Evolutionary conservation across 176 grass and related monocot genomes (phyloP), one percentile per base, ranked within the genome.

Genomic region (Canna indica): DNA sequence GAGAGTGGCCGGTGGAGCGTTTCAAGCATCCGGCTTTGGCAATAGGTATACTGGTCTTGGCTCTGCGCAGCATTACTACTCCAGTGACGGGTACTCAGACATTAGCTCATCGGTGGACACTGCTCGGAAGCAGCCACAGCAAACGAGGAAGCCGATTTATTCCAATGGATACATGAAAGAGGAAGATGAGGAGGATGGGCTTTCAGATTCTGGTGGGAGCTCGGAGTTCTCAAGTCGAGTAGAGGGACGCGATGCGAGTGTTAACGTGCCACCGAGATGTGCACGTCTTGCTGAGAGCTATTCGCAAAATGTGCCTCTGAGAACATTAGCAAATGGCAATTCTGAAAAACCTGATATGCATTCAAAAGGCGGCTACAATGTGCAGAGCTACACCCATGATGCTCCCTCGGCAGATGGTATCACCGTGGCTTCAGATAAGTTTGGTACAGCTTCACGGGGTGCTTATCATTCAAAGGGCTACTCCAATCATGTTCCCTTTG

Each of bases 101-200:
- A 61, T 99, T 20, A 99, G 90, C 70, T 99, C 95, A 1, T 99
- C 95, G 0, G 79, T 82, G 64, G 95, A 99, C 73, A 88, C 95
- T 1, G 47, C 81, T 46, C 86, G 83, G 1, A 86, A 74, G 77
- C 24, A 73, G 36, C 82, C 76, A 26, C 89, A 80, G 39, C 60
- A 71, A 36, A 64, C 44, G 24, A 78, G 44, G 42, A 87, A 85
- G 1, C 76, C 71, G 24, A 64, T 63, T 62, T 86, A 73, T 45
- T 61, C 82, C 1, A 68, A 78, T 52, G 83, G 69, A 46, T 89
- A 85, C 28, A 81, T 78, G 36, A 36, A 73, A 60, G 71, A 60
- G 24, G 88, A 81, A 28, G 88, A 85, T 44, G 84, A 97, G 74
- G 84, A 92, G 81, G 83, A 82, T 20, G 75, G 25, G 18, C 52